These are phyloP conservation scores for Lachancea sp. DNA, from an alignment of 805 yeast genomes.

Conservation along the genomic window DNA sequence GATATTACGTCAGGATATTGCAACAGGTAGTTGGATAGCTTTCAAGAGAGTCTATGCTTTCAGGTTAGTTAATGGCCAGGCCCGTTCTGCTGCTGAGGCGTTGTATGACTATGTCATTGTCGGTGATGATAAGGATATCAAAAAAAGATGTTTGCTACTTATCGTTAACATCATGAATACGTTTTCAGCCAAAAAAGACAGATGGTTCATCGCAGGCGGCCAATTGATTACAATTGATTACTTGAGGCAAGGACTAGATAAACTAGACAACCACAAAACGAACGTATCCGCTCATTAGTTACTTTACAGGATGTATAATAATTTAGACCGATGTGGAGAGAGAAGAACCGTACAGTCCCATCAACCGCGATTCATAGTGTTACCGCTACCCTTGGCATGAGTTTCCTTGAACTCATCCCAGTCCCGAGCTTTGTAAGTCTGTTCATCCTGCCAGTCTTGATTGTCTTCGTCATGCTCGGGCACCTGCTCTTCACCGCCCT, in stretches of 20 bases:
- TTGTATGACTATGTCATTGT: constrained; percentile 18
- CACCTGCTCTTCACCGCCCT: constrained; percentile 35
- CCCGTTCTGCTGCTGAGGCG: constrained; percentile 29
- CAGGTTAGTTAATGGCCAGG: constrained; percentile 24
- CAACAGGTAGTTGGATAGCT: constrained; percentile 17
- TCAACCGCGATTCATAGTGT: constrained; percentile 61
- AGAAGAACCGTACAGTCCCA: neutral
- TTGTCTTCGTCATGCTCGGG: constrained; percentile 51
- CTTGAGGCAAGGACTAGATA: constrained; percentile 17
- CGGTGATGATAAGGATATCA: constrained; percentile 8
- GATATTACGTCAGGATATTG: constrained; percentile 15
- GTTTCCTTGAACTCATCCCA: constrained; percentile 95
- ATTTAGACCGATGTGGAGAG: neutral
- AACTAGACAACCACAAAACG: neutral
- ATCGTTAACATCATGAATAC: constrained; percentile 25
- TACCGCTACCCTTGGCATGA: constrained; percentile 85
- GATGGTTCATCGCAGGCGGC: constrained; percentile 20
- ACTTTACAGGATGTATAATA: neutral
- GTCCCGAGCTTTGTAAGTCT: constrained; percentile 68
- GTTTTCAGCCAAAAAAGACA: constrained; percentile 22
- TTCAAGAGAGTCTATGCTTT: constrained; percentile 25
- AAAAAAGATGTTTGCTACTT: constrained; percentile 20
- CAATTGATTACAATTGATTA: constrained; percentile 22
- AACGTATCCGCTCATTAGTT: too few species aligned
- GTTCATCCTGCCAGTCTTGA: constrained; percentile 48